Evolutionary conservation across 495 filamentous ascomycete genomes (phyloP).

Genomic region (Podospora pseudocomata): DNA sequence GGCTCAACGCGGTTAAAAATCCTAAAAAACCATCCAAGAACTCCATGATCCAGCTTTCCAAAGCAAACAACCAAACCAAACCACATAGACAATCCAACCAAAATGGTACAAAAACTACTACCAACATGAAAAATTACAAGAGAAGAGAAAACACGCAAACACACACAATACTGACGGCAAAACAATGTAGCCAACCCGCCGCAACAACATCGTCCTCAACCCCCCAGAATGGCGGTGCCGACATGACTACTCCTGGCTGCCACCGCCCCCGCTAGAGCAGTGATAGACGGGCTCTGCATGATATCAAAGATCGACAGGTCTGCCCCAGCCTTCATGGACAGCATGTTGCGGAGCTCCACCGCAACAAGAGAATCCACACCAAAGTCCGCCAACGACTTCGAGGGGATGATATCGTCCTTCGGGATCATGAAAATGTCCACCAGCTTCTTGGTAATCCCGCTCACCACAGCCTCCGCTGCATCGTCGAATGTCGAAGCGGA

Average conservation of each 20-base stretch:
- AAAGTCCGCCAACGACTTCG: constrained; percentile 30
- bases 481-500: constrained; percentile 15
- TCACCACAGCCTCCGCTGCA: constrained; percentile 6
- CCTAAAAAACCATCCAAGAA: no score
- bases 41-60: no score
- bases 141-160: background rate
- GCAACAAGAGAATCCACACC: constrained; percentile 50
- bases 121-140: no score
- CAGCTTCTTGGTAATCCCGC: constrained; percentile 29
- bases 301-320: constrained; percentile 45
- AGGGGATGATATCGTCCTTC: constrained; percentile 30
- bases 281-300: constrained; percentile 37
- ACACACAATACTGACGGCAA: background rate
- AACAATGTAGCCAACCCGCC: background rate
- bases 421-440: constrained; percentile 37
- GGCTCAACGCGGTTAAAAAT: no score
- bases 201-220: background rate
- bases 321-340: constrained; percentile 31
- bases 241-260: constrained; percentile 22
- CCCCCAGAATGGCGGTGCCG: background rate
- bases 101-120: no score
- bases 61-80: no score
- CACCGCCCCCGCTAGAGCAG: constrained; percentile 25
- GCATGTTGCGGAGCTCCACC: constrained; percentile 47
- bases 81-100: no score